These are phyloP conservation scores for Mayamaea pseudoterrestris DNA, from an alignment of 108 stramenopile species.

Conservation along the genomic window DNA sequence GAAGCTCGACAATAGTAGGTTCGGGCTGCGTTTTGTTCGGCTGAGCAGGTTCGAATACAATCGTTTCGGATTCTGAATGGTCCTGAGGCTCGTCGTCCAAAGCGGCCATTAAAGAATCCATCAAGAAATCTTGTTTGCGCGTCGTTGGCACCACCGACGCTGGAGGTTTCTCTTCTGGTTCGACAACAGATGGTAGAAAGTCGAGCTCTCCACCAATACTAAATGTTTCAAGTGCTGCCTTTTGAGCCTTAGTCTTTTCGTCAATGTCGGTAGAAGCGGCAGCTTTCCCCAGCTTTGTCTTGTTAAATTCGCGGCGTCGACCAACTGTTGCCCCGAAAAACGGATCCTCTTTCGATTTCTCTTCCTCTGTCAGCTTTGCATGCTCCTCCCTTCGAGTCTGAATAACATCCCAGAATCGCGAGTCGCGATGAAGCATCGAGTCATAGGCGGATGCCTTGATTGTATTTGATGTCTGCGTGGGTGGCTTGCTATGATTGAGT, in stretches of 20 bases:
- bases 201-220: conserved; percentile 73
- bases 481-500: neutral
- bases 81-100: conserved; percentile 40
- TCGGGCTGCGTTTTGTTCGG: neutral
- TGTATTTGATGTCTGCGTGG: neutral
- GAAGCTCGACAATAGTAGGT: neutral
- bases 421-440: conserved; percentile 74
- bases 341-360: conserved; percentile 11
- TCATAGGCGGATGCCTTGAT: conserved; percentile 49
- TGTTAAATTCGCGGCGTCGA: conserved; percentile 39
- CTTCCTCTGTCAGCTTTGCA: neutral
- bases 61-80: conserved; percentile 16
- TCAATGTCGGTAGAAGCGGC: conserved; percentile 2
- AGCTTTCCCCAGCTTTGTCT: conserved; percentile 8
- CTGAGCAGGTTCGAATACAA: neutral
- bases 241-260: conserved; percentile 13
- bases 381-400: conserved; percentile 48
- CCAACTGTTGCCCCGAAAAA: conserved; percentile 66
- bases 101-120: conserved; percentile 53
- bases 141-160: conserved; percentile 10
- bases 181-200: conserved; percentile 28
- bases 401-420: conserved; percentile 82
- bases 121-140: conserved; percentile 30
- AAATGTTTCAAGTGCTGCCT: conserved; percentile 39
- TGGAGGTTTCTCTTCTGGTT: neutral